Evolutionary conservation across 2,329 filamentous ascomycete species (phyloP).

Genomic region (Exophiala mesophila): DNA sequence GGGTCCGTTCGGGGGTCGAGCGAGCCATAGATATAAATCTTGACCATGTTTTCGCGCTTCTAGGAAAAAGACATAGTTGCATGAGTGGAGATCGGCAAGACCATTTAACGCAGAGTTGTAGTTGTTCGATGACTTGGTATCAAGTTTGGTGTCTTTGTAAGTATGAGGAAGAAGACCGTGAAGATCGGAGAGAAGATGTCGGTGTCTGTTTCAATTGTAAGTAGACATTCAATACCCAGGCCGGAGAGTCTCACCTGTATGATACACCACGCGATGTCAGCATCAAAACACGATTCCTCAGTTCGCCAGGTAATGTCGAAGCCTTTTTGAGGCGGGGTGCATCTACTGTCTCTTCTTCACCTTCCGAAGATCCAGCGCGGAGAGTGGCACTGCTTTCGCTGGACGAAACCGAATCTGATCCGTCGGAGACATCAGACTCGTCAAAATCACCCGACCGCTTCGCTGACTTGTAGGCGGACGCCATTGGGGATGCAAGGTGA

Average conservation of each 20-base stretch:
- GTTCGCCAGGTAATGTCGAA: slow-evolving; percentile 25
- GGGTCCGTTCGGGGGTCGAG: slow-evolving; percentile 81
- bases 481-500: slow-evolving; percentile 36
- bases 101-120: slow-evolving; percentile 75
- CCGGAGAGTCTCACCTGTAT: slow-evolving; percentile 58
- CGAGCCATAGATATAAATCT: slow-evolving; percentile 91
- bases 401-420: slow-evolving; percentile 30
- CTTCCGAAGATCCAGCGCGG: slow-evolving; percentile 13
- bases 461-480: slow-evolving; percentile 54
- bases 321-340: slow-evolving; percentile 6
- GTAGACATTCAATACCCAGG: neutral
- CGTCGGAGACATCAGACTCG: slow-evolving; percentile 25
- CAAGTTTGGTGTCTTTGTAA: slow-evolving; percentile 92
- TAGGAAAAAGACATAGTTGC: slow-evolving; percentile 92
- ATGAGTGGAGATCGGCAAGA: slow-evolving; percentile 73
- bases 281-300: slow-evolving; percentile 67
- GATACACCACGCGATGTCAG: slow-evolving; percentile 90
- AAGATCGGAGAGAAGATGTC: slow-evolving; percentile 87
- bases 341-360: slow-evolving; percentile 60
- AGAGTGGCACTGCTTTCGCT: slow-evolving; percentile 40
- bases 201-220: slow-evolving; percentile 58
- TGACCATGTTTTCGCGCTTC: slow-evolving; percentile 84
- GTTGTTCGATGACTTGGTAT: slow-evolving; percentile 69
- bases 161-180: slow-evolving; percentile 84
- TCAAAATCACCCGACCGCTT: slow-evolving; percentile 22